phyloP scores from a whole-genome alignment of 805 yeast species.

The Hanseniaspora lachancei region DNA sequence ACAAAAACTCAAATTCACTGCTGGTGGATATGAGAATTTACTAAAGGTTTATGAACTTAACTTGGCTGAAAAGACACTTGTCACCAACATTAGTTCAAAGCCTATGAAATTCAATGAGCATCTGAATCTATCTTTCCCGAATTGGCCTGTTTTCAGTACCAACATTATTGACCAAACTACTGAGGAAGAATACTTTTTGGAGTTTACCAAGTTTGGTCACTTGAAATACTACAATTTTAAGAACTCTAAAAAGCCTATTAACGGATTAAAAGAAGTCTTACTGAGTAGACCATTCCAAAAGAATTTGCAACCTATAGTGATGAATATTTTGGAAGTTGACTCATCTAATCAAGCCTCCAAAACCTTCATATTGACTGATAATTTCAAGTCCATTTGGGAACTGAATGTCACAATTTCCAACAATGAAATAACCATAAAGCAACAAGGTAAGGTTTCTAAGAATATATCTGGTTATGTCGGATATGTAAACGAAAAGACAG shows the following conservation, averaged over 20 bases:
- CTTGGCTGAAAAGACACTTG: conserved; percentile 35
- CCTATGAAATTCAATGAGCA: conserved; percentile 36
- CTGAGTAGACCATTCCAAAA: conserved; percentile 18
- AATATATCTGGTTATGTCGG: conserved; percentile 4
- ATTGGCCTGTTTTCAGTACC: conserved; percentile 51
- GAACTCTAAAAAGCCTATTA: conserved; percentile 54
- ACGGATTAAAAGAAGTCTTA: conserved; percentile 23
- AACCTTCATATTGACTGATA: conserved; percentile 3
- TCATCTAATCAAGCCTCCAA: not conserved
- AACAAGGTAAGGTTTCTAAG: conserved; percentile 4
- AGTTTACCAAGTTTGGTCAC: conserved; percentile 65
- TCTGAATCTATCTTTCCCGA: conserved; percentile 67
- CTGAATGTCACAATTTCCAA: not conserved
- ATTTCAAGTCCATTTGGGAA: conserved; percentile 11
- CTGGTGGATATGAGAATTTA: conserved; percentile 70
- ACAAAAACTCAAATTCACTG: conserved; percentile 39
- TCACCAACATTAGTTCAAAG: conserved; percentile 65
- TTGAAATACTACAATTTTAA: conserved; percentile 59
- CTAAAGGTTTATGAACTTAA: conserved; percentile 20
- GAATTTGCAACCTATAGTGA: conserved; percentile 7
- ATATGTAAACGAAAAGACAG: not conserved
- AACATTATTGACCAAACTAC: conserved; percentile 31
- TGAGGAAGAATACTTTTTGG: conserved; percentile 31
- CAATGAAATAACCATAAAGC: not conserved
- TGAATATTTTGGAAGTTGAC: not conserved